Evolutionary conservation across 2,329 filamentous ascomycete genomes (phyloP), one percentile per base, ranked within the genome.

Genomic region (Elsinoe perseae): DNA sequence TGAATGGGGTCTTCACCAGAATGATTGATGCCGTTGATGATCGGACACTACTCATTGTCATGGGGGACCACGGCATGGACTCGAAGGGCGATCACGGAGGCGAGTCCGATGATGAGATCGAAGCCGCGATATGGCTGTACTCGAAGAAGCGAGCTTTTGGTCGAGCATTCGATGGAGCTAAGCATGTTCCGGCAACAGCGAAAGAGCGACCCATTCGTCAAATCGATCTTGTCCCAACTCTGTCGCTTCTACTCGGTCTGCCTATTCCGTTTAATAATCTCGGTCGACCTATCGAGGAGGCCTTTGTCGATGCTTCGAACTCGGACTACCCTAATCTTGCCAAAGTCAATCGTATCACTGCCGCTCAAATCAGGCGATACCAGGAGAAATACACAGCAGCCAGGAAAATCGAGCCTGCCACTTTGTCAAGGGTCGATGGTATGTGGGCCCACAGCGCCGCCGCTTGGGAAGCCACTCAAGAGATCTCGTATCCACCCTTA

Each of bases 41-140:
- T 54, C 76, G 89, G 56, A 98, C 93, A 0, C 75, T 98, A 20
- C 75, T 98, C 32, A 83, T 98, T 18, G 87, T 98, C 12, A 95
- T 98, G 89, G 93, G 93, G n/a, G 93, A 98, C 68, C 93, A 98
- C 67, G 93, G 93, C 9, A 98, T 98, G 93, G 93, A 98, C 70
- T 77, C 81, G 59, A 97, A 98, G 73, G 93, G 93, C 16, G 93
- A 98, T 63, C 93, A 98, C 67, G 93, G 93, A n/a, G 93, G 93
- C 56, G 93, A 98, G 74, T 96, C 92, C 28, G 89, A 96, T 63
- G 90, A 97, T 61, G 93, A 98, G 69, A 82, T 98, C 5, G 84
- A 98, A 70, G 90, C 93, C 56, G 90, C 93, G 1, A 72, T 98
- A 46, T 98, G 93, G 92, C 95, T 98, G 90, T 98, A 97, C 70